These are phyloP conservation scores for Nothopassalora personata DNA, from an alignment of 2,329 filamentous ascomycete species.

Conservation along the genomic window DNA sequence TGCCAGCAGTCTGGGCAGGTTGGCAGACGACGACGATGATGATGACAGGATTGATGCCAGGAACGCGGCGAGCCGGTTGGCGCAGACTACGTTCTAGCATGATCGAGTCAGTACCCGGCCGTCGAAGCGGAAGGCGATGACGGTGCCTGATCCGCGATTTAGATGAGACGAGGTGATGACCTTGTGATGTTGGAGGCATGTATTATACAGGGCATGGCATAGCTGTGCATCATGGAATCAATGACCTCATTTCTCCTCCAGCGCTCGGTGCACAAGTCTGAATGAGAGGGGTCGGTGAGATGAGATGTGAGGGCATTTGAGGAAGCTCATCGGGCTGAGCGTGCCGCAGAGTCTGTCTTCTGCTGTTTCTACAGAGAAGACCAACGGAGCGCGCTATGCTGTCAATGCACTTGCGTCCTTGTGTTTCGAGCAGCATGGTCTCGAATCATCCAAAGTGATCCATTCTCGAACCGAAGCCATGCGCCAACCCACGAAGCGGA, in stretches of 20 bases:
- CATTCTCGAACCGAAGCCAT: no score
- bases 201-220: background rate
- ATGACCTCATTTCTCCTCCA: background rate
- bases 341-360: no score
- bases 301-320: no score
- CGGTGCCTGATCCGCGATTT: background rate
- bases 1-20: conserved; percentile 52
- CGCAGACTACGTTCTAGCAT: conserved; percentile 79
- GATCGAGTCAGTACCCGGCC: background rate
- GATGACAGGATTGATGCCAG: conserved; percentile 82
- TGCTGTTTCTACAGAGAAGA: no score
- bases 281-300: background rate
- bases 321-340: no score
- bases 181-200: background rate
- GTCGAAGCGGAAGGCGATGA: background rate
- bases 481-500: no score
- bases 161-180: background rate
- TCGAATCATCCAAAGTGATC: no score
- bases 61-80: conserved; percentile 90
- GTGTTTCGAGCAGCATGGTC: no score
- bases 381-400: no score
- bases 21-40: conserved; percentile 71
- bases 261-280: background rate
- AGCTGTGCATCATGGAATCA: background rate
- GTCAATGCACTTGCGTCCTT: no score